phyloP scores from a whole-genome alignment of 140 eudicot genomes.

The Cichorium intybus region DNA sequence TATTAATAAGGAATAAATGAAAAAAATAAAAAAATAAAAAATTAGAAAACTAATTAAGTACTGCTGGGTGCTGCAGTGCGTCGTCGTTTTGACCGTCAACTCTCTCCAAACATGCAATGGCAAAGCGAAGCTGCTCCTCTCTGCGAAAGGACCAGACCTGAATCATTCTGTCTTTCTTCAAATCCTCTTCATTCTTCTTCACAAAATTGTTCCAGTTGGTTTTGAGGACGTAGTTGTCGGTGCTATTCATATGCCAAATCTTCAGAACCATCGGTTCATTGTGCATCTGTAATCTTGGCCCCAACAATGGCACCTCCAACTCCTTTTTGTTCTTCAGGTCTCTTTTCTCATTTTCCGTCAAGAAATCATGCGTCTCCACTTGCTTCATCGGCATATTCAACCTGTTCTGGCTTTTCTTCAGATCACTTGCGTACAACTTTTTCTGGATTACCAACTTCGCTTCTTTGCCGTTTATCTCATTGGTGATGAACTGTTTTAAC shows the following conservation, averaged over 20 bases:
- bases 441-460: conserved; percentile 20
- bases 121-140: neutral
- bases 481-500: conserved; percentile 3
- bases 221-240: neutral
- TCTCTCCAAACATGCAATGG: neutral
- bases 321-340: neutral
- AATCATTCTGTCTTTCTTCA: neutral
- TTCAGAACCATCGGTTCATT: neutral
- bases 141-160: conserved; percentile 12
- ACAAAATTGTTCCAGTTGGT: conserved; percentile 1
- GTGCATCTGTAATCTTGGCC: neutral
- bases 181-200: neutral
- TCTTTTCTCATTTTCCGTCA: neutral
- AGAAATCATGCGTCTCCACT: neutral
- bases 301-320: neutral
- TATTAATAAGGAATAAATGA: too few relatives aligned
- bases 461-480: conserved; percentile 12
- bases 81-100: neutral
- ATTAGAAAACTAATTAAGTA: too few relatives aligned
- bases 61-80: too few relatives aligned
- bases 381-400: conserved; percentile 20
- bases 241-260: neutral
- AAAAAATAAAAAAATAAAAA: too few relatives aligned
- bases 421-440: neutral
- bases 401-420: neutral